Evolutionary conservation across 2,329 filamentous ascomycete species (phyloP).

Genomic region (Apiospora koreana): DNA sequence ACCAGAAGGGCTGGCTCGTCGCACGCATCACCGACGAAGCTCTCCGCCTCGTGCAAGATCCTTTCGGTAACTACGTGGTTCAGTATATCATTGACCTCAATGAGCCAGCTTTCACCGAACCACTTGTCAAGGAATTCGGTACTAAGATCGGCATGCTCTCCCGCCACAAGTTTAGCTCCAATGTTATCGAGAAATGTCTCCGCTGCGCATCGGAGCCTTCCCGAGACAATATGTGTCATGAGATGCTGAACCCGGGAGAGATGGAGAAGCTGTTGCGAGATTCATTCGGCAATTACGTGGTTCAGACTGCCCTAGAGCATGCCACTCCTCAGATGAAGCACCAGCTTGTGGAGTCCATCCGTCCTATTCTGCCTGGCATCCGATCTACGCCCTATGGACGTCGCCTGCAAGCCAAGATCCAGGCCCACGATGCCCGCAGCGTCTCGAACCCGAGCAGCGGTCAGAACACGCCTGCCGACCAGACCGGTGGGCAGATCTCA

Average conservation of each 20-base stretch:
- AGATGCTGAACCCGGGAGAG: slow-evolving; percentile 73
- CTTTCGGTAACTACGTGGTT: slow-evolving; percentile 97
- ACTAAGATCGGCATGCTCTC: slow-evolving; percentile 73
- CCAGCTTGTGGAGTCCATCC: slow-evolving; percentile 79
- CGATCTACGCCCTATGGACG: slow-evolving; percentile 92
- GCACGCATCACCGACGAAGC: slow-evolving; percentile 84
- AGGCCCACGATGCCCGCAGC: slow-evolving; percentile 51
- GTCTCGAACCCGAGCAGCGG: slow-evolving; percentile 43
- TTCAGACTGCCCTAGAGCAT: slow-evolving; percentile 93
- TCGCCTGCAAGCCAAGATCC: slow-evolving; percentile 88
- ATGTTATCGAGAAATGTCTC: slow-evolving; percentile 95
- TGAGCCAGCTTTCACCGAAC: slow-evolving; percentile 84
- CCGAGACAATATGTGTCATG: slow-evolving; percentile 80
- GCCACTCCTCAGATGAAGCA: slow-evolving; percentile 72
- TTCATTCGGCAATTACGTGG: slow-evolving; percentile 95
- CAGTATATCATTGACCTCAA: slow-evolving; percentile 98
- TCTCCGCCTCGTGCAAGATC: slow-evolving; percentile 89
- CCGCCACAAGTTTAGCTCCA: slow-evolving; percentile 98
- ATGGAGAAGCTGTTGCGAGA: slow-evolving; percentile 89
- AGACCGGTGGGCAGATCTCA: slow-evolving; percentile 55
- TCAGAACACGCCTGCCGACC: slow-evolving; percentile 54
- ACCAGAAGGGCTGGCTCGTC: slow-evolving; percentile 87
- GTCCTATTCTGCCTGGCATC: slow-evolving; percentile 80
- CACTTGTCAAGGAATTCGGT: slow-evolving; percentile 78
- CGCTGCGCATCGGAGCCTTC: slow-evolving; percentile 77